Evolutionary conservation across 805 yeast genomes (phyloP).

Genomic region (Blastobotrys americana): DNA sequence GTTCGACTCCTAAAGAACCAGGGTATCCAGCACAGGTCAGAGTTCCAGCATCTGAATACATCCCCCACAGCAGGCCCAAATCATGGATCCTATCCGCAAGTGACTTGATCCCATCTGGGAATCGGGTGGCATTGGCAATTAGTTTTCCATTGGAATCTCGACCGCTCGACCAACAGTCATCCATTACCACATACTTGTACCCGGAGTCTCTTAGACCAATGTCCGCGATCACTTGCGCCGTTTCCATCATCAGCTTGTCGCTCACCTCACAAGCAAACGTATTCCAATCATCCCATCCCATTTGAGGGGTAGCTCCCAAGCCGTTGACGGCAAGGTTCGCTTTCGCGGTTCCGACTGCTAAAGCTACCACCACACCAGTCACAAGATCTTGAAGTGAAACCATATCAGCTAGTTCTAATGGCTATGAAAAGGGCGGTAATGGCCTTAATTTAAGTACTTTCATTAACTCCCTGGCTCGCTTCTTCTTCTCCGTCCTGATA

Average conservation of each 20-base stretch:
- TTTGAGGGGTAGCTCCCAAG: too few relatives aligned
- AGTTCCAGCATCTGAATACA: conserved; percentile 27
- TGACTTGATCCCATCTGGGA: conserved; percentile 23
- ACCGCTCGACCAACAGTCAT: conserved; percentile 23
- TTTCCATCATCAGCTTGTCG: conserved; percentile 18
- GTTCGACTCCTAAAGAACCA: conserved; percentile 24
- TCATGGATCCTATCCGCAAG: conserved; percentile 21
- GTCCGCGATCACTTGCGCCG: conserved; percentile 19
- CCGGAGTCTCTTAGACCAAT: conserved; percentile 23
- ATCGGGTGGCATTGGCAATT: conserved; percentile 17
- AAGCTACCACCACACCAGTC: too few relatives aligned
- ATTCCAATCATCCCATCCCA: conserved; percentile 20
- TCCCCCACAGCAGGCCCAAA: conserved; percentile 23
- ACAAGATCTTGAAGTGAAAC: too few relatives aligned
- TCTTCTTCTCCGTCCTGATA: too few relatives aligned
- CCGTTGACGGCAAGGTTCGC: too few relatives aligned
- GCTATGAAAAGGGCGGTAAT: too few relatives aligned
- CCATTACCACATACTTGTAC: conserved; percentile 24
- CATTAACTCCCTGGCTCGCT: too few relatives aligned
- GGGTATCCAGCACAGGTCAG: conserved; percentile 26
- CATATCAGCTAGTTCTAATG: too few relatives aligned
- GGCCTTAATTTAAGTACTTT: too few relatives aligned
- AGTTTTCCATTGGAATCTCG: conserved; percentile 16
- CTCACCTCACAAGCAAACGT: conserved; percentile 23
- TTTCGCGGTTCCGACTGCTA: too few relatives aligned